These are phyloP conservation scores for Phytophthora macrochlamydospora DNA, from an alignment of 352 stramenopile genomes.

Conservation along the genomic window DNA sequence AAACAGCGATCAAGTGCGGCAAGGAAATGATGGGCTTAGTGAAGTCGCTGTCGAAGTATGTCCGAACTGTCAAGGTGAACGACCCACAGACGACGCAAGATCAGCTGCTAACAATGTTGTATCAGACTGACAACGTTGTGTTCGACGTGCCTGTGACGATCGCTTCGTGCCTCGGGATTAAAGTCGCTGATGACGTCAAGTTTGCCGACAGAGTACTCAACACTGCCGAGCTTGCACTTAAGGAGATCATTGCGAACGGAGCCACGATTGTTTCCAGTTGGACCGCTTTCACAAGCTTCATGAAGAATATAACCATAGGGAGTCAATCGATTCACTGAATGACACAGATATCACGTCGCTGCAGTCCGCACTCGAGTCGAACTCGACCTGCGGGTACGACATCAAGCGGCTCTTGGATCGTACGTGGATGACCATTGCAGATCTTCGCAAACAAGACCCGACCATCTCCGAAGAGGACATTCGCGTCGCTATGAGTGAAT, in stretches of 20 bases:
- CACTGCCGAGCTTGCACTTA: slow-evolving; percentile 36
- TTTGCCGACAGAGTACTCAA: slow-evolving; percentile 40
- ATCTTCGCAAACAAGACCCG: slow-evolving; percentile 29
- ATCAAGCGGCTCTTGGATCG: slow-evolving; percentile 37
- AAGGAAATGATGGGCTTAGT: slow-evolving; percentile 46
- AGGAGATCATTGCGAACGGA: slow-evolving; percentile 44
- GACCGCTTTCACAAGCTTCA: slow-evolving; percentile 35
- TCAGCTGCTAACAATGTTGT: slow-evolving; percentile 42
- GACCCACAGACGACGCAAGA: slow-evolving; percentile 38
- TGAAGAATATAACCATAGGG: slow-evolving; percentile 37
- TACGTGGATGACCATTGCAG: slow-evolving; percentile 38
- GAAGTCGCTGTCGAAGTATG: slow-evolving; percentile 40
- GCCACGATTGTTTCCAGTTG: slow-evolving; percentile 40
- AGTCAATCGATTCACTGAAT: slow-evolving; percentile 24
- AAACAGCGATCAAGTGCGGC: slow-evolving; percentile 40
- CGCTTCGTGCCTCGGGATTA: slow-evolving; percentile 40
- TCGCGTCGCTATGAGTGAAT: slow-evolving; percentile 35
- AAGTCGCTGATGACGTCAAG: slow-evolving; percentile 33
- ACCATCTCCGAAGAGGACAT: slow-evolving; percentile 39
- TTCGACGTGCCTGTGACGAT: slow-evolving; percentile 56
- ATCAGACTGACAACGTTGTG: slow-evolving; percentile 50
- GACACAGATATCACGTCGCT: slow-evolving; percentile 35
- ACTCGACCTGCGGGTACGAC: slow-evolving; percentile 39
- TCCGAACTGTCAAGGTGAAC: slow-evolving; percentile 35
- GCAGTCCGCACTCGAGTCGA: slow-evolving; percentile 29